These are phyloP conservation scores for Talaromyces sp. DNA, from an alignment of 2,329 filamentous ascomycete species.

Conservation along the genomic window DNA sequence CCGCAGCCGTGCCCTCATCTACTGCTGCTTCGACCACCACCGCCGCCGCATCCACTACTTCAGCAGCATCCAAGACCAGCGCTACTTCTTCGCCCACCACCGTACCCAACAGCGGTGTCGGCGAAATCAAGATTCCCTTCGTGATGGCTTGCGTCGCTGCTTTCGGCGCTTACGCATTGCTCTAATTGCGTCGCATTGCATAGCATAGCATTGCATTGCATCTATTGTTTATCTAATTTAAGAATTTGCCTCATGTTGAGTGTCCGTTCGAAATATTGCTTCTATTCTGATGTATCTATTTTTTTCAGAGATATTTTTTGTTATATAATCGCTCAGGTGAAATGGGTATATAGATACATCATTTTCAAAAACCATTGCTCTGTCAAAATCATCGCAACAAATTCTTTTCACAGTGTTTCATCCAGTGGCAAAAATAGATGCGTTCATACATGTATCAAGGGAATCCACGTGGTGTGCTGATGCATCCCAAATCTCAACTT, in stretches of 20 bases:
- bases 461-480: too few species aligned
- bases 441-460: too few species aligned
- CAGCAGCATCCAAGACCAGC: conserved; percentile 26
- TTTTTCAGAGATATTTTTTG: not conserved
- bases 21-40: not conserved
- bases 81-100: conserved; percentile 25
- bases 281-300: conserved; percentile 6
- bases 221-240: not conserved
- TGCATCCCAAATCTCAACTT: too few species aligned
- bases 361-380: too few species aligned
- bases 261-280: not conserved
- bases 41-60: conserved; percentile 24
- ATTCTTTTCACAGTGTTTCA: too few species aligned
- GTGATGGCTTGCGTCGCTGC: conserved; percentile 5
- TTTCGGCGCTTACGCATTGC: conserved; percentile 6
- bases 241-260: not conserved
- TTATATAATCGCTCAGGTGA: not conserved
- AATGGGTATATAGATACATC: not conserved
- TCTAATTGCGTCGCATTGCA: not conserved
- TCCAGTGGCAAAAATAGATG: too few species aligned
- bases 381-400: too few species aligned
- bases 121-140: conserved; percentile 8
- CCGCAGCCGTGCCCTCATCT: not conserved
- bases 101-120: conserved; percentile 1
- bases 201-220: not conserved